A percentile compares a stretch with the other conserved stretches of the same genome.
Conservation (phyloP, 306 rosid species). For the Fragaria vesca region DNA sequence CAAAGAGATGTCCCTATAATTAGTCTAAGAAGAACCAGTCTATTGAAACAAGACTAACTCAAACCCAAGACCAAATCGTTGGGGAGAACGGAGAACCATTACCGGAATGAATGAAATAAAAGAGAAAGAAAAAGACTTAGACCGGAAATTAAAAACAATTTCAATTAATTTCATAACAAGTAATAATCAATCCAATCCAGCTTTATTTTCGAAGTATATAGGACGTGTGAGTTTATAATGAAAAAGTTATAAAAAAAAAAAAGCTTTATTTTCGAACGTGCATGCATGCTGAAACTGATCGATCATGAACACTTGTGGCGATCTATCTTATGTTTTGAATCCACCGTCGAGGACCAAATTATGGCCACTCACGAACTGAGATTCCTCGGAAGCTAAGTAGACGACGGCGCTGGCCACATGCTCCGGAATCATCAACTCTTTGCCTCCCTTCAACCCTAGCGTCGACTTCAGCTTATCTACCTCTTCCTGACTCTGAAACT, state of each 20-base stretch:
- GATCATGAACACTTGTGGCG: not conserved
- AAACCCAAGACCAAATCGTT: not conserved
- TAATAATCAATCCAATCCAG: not conserved
- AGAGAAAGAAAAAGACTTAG: not conserved
- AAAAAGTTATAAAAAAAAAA: no score
- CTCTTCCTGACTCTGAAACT: not conserved
- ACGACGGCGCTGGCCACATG: conserved; percentile 30
- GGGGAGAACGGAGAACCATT: not conserved
- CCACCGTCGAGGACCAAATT: conserved; percentile 26
- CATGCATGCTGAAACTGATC: not conserved
- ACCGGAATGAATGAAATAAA: not conserved
- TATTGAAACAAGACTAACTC: not conserved
- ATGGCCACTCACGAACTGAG: conserved; percentile 25
- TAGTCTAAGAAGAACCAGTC: not conserved
- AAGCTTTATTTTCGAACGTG: not conserved
- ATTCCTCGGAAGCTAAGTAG: conserved; percentile 27
- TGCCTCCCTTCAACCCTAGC: conserved; percentile 6
- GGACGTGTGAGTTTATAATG: no score
- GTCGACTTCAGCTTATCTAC: not conserved
- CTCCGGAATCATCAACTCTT: not conserved
- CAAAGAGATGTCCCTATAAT: no score
- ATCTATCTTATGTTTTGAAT: not conserved
- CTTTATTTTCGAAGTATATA: no score
- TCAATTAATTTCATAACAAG: not conserved
- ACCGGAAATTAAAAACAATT: not conserved